Evolutionary conservation across 2,329 filamentous ascomycete genomes (phyloP), one percentile per base, ranked within the genome.

Genomic region (Fusarium cyanostomum): DNA sequence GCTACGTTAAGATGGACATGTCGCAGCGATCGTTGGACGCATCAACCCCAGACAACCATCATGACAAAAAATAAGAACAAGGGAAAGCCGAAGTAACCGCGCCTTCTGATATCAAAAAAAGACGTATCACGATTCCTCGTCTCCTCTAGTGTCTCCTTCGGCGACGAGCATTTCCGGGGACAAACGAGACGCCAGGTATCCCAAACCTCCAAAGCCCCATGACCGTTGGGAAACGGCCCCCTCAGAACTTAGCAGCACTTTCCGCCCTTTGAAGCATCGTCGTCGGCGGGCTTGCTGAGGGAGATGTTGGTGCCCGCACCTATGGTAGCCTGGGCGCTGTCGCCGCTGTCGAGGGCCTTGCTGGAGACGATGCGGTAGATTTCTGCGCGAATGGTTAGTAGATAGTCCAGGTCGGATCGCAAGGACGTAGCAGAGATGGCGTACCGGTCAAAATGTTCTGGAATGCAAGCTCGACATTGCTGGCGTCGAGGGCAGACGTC

Each of bases 351-450:
- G 73, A 98, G 88, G 37, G 93, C 92, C 86, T 98, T 98, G 86
- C 91, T 95, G 55, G 94, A 98, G 67, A 99, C 95, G 73, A 99
- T 99, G 75, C 94, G 92, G 86, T 98, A 99, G 82, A 99, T 99
- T 85, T 99, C 95, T 97, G 76, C 44, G 56, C 33, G 34, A 12
- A 50, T 52, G 37, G 52, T 69, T 44, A 67, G 62, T 34, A 49
- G 49, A 15, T 38, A 34, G 44, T 49, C 18, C 16, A 37, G 51
- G 67, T 37, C 41, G 30, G 24, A 26, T 16, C 12, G 34, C 10
- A 12, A 34, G n/a, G 31, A 28, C 27, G 8, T 24, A 35, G 27
- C 31, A 24, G 52, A 15, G 49, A 45, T 18, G 15, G 78, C 86
- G 63, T 86, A 97, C 94, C 94, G 76, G 95, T 99, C 77, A 99